Evolutionary conservation across 768 basidiomycete genomes (phyloP).

Genomic region (Termitomyces sp.): DNA sequence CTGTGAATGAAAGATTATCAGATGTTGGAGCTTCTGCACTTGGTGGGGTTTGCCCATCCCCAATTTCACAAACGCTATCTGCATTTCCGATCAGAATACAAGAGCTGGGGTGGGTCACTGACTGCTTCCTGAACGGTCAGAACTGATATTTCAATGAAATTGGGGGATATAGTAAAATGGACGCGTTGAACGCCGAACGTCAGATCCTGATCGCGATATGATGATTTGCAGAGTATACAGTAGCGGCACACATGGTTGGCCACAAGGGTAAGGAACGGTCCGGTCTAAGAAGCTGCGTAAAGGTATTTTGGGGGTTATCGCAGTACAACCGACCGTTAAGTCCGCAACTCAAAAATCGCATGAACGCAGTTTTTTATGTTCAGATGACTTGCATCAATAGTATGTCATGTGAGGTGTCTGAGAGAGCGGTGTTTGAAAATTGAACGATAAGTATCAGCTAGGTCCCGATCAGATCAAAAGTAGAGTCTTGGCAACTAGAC

Average conservation of each 20-base stretch:
- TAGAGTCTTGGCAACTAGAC: background rate
- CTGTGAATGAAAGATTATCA: background rate
- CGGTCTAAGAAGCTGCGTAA: background rate
- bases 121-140: background rate
- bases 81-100: slow-evolving; percentile 5
- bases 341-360: slow-evolving; percentile 1
- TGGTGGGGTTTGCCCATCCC: background rate
- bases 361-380: background rate
- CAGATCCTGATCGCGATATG: slow-evolving; percentile 5
- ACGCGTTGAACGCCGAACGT: slow-evolving; percentile 5
- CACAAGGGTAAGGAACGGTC: background rate
- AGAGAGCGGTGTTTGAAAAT: background rate
- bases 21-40: background rate
- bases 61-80: background rate
- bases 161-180: background rate
- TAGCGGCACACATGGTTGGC: background rate
- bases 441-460: background rate
- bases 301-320: background rate
- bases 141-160: background rate
- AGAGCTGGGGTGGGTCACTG: too few relatives aligned
- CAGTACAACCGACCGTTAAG: slow-evolving; percentile 6
- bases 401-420: background rate
- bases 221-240: background rate
- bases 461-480: background rate
- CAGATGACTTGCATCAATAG: background rate